Base-by-base conservation (phyloP, 495 filamentous ascomycete species). In the Annulohypoxylon maeteangense region DNA sequence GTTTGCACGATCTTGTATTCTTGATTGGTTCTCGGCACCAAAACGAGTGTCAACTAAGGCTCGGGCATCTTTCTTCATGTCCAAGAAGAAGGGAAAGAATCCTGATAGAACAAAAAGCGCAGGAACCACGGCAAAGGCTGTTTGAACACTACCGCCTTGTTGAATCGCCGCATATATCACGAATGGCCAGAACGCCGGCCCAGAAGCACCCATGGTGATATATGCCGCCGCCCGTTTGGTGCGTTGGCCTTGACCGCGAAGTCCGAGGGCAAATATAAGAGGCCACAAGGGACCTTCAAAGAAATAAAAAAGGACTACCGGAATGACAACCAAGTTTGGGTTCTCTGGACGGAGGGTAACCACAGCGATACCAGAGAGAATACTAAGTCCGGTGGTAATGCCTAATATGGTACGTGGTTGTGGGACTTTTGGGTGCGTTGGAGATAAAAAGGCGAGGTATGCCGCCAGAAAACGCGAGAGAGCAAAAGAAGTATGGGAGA, bases 201-300 rank as follows among this genome's bases (percentile, higher is more conserved):
- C 91, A 6, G 82, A 87, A 25, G 88, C 87, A 20, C 87, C 87
- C 68, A 90, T 88, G 0, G 91, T 90, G 42, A 93, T 77, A 78
- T 84, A 88, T 3, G 87, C 90, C 1, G 89, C 87, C 10, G 88
- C 90, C 16, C 87, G 83, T 78, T 93, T 93, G 1, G 90, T 92
- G 62, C 89, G 85, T 11, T 84, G 83, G 4, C 91, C 91, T 23
- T 93, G 85, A 1, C 91, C 90, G 48, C 91, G 86, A 29, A 94
- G 82, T 2, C 87, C 86, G 1, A 93, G 82, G 2, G 88, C 84
- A 78, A 91, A 91, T 58, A 92, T 88, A 6, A 91, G 87, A 0
- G 91, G 90, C 83, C 90, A 93, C 77, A 90, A 86, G 54, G 85
- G 87, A 2, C 87, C 89, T 76, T 92, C 91, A 71, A 88, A 89